Evolutionary conservation across 805 yeast genomes (phyloP), one percentile per base, ranked within the genome.

Genomic region (Pichia pseudocactophila): DNA sequence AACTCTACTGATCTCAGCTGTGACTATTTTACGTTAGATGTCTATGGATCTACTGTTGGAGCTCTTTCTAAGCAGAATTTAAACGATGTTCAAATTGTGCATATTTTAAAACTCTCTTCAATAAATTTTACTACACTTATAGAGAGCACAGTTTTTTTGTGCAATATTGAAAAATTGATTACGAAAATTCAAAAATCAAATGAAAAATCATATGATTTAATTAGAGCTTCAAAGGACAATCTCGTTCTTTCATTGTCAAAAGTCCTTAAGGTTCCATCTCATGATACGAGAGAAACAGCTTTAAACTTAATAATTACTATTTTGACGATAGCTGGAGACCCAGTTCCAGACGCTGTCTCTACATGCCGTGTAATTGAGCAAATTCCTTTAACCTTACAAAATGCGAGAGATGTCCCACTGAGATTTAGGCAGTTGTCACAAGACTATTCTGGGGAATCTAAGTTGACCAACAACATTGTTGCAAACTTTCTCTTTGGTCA

Each of bases 391-490:
- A 73, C 74, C n/a, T 61, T 88, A 15, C 65, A 73, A 11, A 76
- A 76, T 43, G 82, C 84, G 2, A 77, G 97, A 62, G 94, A 83
- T 52, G 68, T 90, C 2, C 75, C 78, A 19, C 64, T 80, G 44
- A 73, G 94, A 55, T 69, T 82, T 26, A 72, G 96, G 51, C 68
- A 65, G 30, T 61, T 85, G 46, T 77, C 76, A 1, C 52, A 62
- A 7, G 69, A 61, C 3, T 78, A 63, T 53, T 53, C 62, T 34
- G 54, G 58, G 13, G 47, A 48, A 4, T 64, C 62, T 22, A 50
- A 40, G 2, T 37, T 56, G 11, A 42, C 47, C 8, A 55, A 55
- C 50, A 10, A 60, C 48, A 45, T 70, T 13, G 67, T 74, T 27
- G 65, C 73, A 31, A 68, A 66, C 18, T 77, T 70, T 51, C 42